These are phyloP conservation scores for Jamesozyma spencerorum DNA, from an alignment of 805 yeast genomes.

Conservation along the genomic window DNA sequence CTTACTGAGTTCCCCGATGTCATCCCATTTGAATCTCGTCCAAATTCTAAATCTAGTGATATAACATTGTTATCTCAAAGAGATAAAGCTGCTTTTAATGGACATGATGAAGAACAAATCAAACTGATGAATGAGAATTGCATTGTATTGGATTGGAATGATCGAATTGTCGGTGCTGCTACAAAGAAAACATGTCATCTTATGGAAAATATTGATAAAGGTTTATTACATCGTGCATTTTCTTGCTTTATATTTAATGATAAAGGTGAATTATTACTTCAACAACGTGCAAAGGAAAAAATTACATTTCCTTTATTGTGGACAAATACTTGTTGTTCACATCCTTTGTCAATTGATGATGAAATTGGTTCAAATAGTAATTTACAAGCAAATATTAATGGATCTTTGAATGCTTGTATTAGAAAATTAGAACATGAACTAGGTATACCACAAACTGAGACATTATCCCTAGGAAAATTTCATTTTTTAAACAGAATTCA, in stretches of 20 bases:
- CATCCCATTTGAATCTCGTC: slow-evolving; percentile 49
- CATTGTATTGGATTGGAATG: slow-evolving; percentile 83
- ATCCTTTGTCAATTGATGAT: slow-evolving; percentile 75
- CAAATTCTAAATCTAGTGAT: slow-evolving; percentile 43
- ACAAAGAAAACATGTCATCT: slow-evolving; percentile 85
- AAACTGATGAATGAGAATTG: slow-evolving; percentile 93
- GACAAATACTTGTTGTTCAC: slow-evolving; percentile 99
- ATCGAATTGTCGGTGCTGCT: slow-evolving; percentile 83
- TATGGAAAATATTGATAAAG: slow-evolving; percentile 77
- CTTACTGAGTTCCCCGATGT: slow-evolving; percentile 53
- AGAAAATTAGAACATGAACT: slow-evolving; percentile 89
- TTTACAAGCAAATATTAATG: slow-evolving; percentile 54
- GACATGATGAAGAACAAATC: slow-evolving; percentile 92
- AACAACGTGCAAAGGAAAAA: slow-evolving; percentile 93
- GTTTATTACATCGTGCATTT: slow-evolving; percentile 90
- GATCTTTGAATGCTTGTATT: slow-evolving; percentile 81
- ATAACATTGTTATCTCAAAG: slow-evolving; percentile 24
- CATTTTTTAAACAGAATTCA: slow-evolving; percentile 88
- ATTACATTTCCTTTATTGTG: slow-evolving; percentile 95
- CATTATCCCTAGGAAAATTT: slow-evolving; percentile 57
- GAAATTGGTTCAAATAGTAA: slow-evolving; percentile 54
- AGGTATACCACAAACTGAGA: slow-evolving; percentile 56
- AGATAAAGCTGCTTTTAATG: slow-evolving; percentile 48
- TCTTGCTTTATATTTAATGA: slow-evolving; percentile 87
- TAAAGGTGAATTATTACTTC: slow-evolving; percentile 67